Evolutionary conservation across 1,284 basidiomycete species (phyloP).

Genomic region (Papiliotrema nemorosa): DNA sequence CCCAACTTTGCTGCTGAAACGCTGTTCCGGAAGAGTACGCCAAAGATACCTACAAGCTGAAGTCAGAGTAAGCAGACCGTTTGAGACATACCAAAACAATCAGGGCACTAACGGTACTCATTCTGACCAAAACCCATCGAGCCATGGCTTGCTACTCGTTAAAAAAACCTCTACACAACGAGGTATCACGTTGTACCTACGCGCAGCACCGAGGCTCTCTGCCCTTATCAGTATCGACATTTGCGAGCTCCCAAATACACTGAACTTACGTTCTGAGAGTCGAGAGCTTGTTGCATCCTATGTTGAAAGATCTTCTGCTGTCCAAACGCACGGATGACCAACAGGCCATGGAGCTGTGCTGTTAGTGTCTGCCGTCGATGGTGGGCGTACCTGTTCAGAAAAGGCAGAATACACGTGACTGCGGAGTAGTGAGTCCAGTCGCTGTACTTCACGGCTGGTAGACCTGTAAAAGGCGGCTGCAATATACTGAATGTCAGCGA

Average conservation of each 20-base stretch:
- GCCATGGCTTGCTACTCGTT: background rate
- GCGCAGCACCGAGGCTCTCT: constrained; percentile 19
- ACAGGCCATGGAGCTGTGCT: constrained; percentile 24
- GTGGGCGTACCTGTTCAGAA: constrained; percentile 31
- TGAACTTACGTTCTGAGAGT: constrained; percentile 28
- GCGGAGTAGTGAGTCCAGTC: constrained; percentile 36
- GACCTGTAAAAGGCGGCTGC: constrained; percentile 31
- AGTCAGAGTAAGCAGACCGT: background rate
- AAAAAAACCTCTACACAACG: background rate
- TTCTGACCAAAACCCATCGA: constrained; percentile 38
- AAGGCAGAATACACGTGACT: constrained; percentile 37
- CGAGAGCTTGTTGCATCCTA: constrained; percentile 22
- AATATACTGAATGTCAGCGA: constrained; percentile 17
- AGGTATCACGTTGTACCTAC: no score
- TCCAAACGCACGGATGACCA: constrained; percentile 33
- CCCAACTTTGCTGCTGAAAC: constrained; percentile 38
- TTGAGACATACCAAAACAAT: constrained; percentile 19
- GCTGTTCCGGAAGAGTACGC: constrained; percentile 29
- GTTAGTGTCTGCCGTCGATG: background rate
- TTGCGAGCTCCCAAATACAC: background rate
- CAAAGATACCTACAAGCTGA: constrained; percentile 39
- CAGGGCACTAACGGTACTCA: constrained; percentile 25
- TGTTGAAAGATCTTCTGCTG: constrained; percentile 24
- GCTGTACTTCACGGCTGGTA: constrained; percentile 38
- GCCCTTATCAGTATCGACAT: background rate